phyloP scores from a whole-genome alignment of 768 basidiomycete species.

The Boletellus ananas region DNA sequence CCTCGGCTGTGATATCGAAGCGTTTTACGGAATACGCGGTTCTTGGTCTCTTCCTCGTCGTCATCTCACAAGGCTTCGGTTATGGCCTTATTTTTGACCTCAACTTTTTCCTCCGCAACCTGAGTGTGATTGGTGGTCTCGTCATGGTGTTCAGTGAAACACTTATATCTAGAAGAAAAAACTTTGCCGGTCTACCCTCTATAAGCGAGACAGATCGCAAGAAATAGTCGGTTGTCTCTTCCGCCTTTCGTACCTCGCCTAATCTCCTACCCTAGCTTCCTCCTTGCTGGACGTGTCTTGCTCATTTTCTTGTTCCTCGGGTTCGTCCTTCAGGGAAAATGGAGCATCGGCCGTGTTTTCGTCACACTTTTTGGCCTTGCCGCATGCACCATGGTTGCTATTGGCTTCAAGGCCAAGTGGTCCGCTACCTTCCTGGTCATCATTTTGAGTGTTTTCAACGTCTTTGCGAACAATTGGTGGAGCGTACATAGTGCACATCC shows the following conservation, averaged over 20 bases:
- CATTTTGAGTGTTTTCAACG: slow-evolving; percentile 91
- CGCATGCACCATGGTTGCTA: slow-evolving; percentile 93
- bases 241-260: not conserved
- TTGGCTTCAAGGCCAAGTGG: slow-evolving; percentile 99
- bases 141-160: slow-evolving; percentile 99
- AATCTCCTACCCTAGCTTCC: slow-evolving; percentile 59
- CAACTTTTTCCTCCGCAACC: slow-evolving; percentile 99
- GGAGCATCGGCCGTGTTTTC: slow-evolving; percentile 81
- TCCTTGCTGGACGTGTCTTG: slow-evolving; percentile 93
- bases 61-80: slow-evolving; percentile 94
- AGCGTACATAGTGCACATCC: slow-evolving; percentile 88
- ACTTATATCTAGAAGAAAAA: slow-evolving; percentile 79
- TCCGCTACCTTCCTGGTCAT: slow-evolving; percentile 94
- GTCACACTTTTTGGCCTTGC: slow-evolving; percentile 88
- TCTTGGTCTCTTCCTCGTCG: slow-evolving; percentile 84
- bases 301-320: slow-evolving; percentile 99
- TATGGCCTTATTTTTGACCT: slow-evolving; percentile 99
- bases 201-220: slow-evolving; percentile 94
- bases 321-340: slow-evolving; percentile 90
- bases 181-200: slow-evolving; percentile 87
- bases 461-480: slow-evolving; percentile 99
- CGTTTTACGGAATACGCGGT: slow-evolving; percentile 87
- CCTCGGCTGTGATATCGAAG: slow-evolving; percentile 82
- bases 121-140: slow-evolving; percentile 95
- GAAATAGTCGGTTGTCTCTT: slow-evolving; percentile 76